phyloP scores from a whole-genome alignment of 2,329 filamentous ascomycete genomes.

The Ascochyta clinopodiicola region DNA sequence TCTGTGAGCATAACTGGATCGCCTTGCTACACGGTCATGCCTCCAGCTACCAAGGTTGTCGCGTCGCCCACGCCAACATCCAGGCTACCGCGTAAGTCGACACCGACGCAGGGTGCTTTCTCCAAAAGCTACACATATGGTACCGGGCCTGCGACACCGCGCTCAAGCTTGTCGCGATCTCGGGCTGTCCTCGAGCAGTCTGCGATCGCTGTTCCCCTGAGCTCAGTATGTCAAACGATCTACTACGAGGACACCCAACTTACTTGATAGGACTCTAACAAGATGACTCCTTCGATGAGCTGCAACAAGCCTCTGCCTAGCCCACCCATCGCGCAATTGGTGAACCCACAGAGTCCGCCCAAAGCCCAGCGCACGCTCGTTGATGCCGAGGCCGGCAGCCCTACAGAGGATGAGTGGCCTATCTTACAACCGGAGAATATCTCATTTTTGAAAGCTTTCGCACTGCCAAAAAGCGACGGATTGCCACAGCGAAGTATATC shows the following conservation, averaged over 20 bases:
- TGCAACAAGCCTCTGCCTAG: slow-evolving; percentile 50
- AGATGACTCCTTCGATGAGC: slow-evolving; percentile 2
- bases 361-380: slow-evolving; percentile 49
- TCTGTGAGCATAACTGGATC: slow-evolving; percentile 21
- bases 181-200: neutral
- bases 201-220: neutral
- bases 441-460: neutral
- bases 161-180: slow-evolving; percentile 3
- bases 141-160: neutral
- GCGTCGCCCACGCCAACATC: slow-evolving; percentile 24
- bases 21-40: slow-evolving; percentile 10
- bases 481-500: slow-evolving; percentile 10
- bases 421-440: slow-evolving; percentile 35
- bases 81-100: slow-evolving; percentile 39
- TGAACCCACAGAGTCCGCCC: slow-evolving; percentile 39
- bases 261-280: slow-evolving; percentile 12
- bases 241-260: neutral
- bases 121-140: slow-evolving; percentile 1
- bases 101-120: slow-evolving; percentile 12
- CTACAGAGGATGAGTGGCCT: slow-evolving; percentile 37
- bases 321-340: slow-evolving; percentile 44
- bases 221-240: neutral
- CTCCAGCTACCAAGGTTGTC: neutral
- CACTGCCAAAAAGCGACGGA: neutral
- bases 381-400: slow-evolving; percentile 47